Base-by-base conservation (phyloP, 2,329 filamentous ascomycete genomes). In the Fusarium sublunatum region DNA sequence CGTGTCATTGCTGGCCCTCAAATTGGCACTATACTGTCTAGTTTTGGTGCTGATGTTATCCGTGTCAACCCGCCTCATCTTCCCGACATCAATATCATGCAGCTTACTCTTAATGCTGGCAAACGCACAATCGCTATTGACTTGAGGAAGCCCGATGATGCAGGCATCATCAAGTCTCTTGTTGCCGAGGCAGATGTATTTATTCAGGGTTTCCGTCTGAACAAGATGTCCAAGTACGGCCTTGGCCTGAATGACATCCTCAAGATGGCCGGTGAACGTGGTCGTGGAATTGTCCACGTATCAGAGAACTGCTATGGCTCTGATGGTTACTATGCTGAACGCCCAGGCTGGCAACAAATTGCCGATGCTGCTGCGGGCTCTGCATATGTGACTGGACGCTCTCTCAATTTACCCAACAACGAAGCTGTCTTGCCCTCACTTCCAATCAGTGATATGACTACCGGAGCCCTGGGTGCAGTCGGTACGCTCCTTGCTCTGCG, bases 261-360 rank as follows among this genome's bases (percentile, higher is more conserved):
- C 7, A 60, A 54, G 19, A 42, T 60, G 31, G 57, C 55, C 7
- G 57, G 57, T 12, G 72, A 78, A 45, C 80, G 86, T 13, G 80
- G 82, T 3, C 83, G 80, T 85, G 71, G 57, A 83, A 88, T 88
- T 22, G 79, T 90, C 12, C 88, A 89, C 66, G 83, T 89, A 3
- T 81, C 83, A 11, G 87, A 90, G 72, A 86, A 90, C 70, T 90
- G 88, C 69, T 90, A 90, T 63, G 88, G 88, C 0, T 7, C 73
- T 70, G 42, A 71, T 79, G 64, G 81, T 73, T 83, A 86, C 54
- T 90, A 86, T 83, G 81, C 83, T 1, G 76, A 77, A 26, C 78
- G 87, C 8, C 83, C 86, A 2, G 88, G 88, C 8, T 90, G 87
- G 86, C 88, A 88, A 69, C 86, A 88, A 67, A 88, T 88, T 45